Evolutionary conservation across 2,329 filamentous ascomycete species (phyloP), one percentile per base, ranked within the genome.

Genomic region (Monilinia laxa): DNA sequence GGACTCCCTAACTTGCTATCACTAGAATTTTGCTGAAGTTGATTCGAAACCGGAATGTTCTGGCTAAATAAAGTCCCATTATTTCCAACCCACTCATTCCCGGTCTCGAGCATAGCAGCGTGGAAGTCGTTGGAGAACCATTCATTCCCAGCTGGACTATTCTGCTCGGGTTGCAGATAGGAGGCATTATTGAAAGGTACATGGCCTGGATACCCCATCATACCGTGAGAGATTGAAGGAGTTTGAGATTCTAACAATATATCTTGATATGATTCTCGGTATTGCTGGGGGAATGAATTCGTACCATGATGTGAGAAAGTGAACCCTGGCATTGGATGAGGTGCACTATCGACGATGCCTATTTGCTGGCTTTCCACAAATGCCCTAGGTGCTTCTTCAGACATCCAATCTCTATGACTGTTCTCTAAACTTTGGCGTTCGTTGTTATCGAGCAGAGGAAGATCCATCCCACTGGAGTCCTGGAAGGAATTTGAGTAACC

Each of bases 121-220:
- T 74, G 72, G 51, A 74, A 71, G 40, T 73, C 71, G 35, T 68
- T 67, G 2, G 71, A 72, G 28, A 71, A 72, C 71, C 71, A 71
- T 3, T 71, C 67, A 60, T 70, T 68, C 7, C 47, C 63, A 10
- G 60, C 31, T 14, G 60, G 56, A 3, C 23, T 58, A 9, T 64
- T 42, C 31, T 42, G 40, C 14, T 67, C 66, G 10, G 69, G 62
- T 18, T 69, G 68, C 25, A 53, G 28, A 42, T 53, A 42, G 11
- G 63, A 23, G 23, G 25, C 25, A 23, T 60, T 49, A 16, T 28
- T 58, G 38, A 56, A 60, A 6, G 28, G 45, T n/a, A 52, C 35
- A 5, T 51, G 49, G 25, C 38, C 38, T 4, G 63, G 40, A 28
- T 60, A 45, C 18, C 52, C 63, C 42, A 23, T 16, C 16, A 58